Base-by-base conservation (phyloP, 2,329 filamentous ascomycete genomes). In the Verticillium nonalfalfae region DNA sequence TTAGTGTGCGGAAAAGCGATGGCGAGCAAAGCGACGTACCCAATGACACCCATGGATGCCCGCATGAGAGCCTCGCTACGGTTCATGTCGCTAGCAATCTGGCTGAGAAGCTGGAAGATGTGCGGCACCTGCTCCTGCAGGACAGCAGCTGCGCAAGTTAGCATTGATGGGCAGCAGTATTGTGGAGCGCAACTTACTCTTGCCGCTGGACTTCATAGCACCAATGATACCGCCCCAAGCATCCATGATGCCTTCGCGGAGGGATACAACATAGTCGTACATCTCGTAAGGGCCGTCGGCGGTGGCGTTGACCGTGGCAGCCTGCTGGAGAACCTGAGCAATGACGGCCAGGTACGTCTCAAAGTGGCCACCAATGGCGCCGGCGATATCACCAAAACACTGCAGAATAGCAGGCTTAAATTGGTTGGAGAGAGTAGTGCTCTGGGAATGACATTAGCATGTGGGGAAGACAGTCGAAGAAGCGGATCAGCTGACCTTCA, bases 371-470 rank as follows among this genome's bases (percentile, higher is more conserved):
- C 90, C 87, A 69, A 99, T 99, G 58, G 95, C 93, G 69, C 93
- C 91, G 45, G 95, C 95, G 77, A 99, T 97, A 71, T 99, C 95
- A 63, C 95, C 95, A 72, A 99, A 99, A 74, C 93, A 97, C 76
- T 98, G 94, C 61, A 99, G 85, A 66, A 99, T 99, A 34, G 95
- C 93, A 55, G 95, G 95, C 85, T 98, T 98, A 79, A 98, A 96
- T 77, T 97, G 92, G 76, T 98, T 97, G 68, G 90, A 90, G 60
- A 96, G 83, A n/a, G 88, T 85, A 13, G 90, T 87, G 76, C 91
- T 96, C 86, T 92, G 73, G 61, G 62, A 61, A 45, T 61, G 55
- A 64, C 60, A 74, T 80, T 71, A 79, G 74, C 58, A 61, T 58
- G 26, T 26, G n/a, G 45, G 26, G 13, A n/a, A 54, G 40, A 18